Base-by-base conservation (phyloP, 2,329 filamentous ascomycete species). In the Penicillium carneum region DNA sequence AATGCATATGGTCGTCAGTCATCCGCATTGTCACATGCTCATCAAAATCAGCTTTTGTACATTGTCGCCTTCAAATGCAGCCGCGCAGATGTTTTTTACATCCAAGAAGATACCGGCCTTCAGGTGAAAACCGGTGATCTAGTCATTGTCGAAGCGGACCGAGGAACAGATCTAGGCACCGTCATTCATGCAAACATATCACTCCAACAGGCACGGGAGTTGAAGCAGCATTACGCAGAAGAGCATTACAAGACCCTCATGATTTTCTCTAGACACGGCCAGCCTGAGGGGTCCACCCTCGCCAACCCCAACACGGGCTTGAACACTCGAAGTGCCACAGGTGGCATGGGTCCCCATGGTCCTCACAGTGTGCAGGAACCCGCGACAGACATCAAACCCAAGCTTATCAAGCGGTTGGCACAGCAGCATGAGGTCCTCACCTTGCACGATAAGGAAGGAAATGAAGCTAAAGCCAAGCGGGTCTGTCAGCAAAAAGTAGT, bases 221-320 rank as follows among this genome's bases (percentile, higher is more conserved):
- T 93, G 67, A 97, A 97, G 76, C 92, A 96, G 70, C 89, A 95
- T 69, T 96, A 94, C 68, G 91, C 91, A 2, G 92, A 97, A 75
- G 93, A 98, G 75, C 95, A 99, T 76, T 97, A 97, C 80, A 93
- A 93, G 72, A 98, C 94, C 92, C 84, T 99, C 55, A 97, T 98
- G 90, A 95, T 98, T 91, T 99, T 97, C 77, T 97, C 93, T 1
- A 89, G 93, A 75, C 91, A 88, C 73, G 91, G 80, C 67, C 83
- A 75, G 65, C 76, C 76, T 56, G 81, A 80, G 26, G 75, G 77
- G 4, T 74, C 78, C 12, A 78, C 75, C 53, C 74, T 76, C 5
- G 74, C 78, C 48, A 77, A 76, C 62, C 69, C 79, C 11, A 74
- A 76, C 53, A 87, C 88, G 10, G 84, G 86, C 14, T 81, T 88